These are phyloP conservation scores for Coprinopsis marcescibilis DNA, from an alignment of 768 basidiomycete genomes.

Conservation along the genomic window DNA sequence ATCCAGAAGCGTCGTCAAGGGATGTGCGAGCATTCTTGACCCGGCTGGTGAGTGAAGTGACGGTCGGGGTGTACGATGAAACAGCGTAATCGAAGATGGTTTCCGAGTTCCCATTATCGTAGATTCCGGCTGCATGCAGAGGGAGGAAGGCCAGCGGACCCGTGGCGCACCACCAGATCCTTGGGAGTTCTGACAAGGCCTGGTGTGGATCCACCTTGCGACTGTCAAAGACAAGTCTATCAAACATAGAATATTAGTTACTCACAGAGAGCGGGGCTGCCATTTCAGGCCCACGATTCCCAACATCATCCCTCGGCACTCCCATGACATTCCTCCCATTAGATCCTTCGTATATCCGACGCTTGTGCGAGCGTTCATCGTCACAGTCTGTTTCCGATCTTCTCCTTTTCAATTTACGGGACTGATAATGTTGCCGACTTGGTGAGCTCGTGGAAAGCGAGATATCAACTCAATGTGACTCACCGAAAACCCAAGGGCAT, in stretches of 20 bases:
- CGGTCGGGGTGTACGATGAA: slow-evolving; percentile 3
- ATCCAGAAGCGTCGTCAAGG: not conserved
- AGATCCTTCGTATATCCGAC: no score
- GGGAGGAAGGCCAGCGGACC: slow-evolving; percentile 9
- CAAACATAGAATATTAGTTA: not conserved
- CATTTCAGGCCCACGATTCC: no score
- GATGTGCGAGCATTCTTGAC: not conserved
- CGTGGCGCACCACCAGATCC: slow-evolving; percentile 10
- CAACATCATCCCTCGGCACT: no score
- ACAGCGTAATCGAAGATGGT: not conserved
- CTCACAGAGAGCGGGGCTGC: not conserved
- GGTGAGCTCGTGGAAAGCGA: no score
- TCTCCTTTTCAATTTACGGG: not conserved
- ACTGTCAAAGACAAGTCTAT: no score
- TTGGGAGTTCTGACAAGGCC: not conserved
- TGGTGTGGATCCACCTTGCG: not conserved
- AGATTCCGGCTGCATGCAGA: slow-evolving; percentile 10
- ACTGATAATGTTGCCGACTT: not conserved
- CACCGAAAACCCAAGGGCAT: not conserved
- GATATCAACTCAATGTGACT: no score
- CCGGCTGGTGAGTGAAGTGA: not conserved
- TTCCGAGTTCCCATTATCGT: not conserved
- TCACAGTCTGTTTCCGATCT: no score
- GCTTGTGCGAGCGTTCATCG: no score
- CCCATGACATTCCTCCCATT: no score